Conservation (phyloP, 495 filamentous ascomycete genomes). For the Cryomyces minteri region DNA sequence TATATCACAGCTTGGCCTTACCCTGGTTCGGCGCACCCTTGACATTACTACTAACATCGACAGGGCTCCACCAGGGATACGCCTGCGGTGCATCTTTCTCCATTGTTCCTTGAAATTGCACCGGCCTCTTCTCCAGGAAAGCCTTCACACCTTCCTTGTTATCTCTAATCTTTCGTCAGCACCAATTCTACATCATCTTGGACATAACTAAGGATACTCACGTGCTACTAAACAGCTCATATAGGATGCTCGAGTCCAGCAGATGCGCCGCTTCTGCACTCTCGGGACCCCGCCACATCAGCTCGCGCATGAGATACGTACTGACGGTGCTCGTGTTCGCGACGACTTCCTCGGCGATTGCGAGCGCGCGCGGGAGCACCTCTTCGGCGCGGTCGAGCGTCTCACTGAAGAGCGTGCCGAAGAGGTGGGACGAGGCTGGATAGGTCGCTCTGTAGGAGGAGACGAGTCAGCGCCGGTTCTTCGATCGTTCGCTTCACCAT, state of each 20-base stretch:
- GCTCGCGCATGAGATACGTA: conserved; percentile 34
- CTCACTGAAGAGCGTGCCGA: conserved; percentile 37
- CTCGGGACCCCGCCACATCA: conserved; percentile 39
- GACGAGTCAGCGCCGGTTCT: too few species aligned
- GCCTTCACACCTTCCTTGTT: conserved; percentile 22
- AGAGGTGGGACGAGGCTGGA: conserved; percentile 22
- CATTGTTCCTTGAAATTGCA: conserved; percentile 33
- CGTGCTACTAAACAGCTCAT: conserved; percentile 29
- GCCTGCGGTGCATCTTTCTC: conserved; percentile 22
- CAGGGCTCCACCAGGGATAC: conserved; percentile 30
- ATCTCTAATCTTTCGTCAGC: conserved; percentile 9
- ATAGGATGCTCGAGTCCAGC: conserved; percentile 36
- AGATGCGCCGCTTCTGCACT: conserved; percentile 38
- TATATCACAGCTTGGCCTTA: conserved; percentile 17
- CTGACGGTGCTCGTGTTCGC: conserved; percentile 36
- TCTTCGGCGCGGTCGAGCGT: conserved; percentile 27
- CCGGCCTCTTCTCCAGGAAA: conserved; percentile 25
- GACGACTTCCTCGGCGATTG: conserved; percentile 37
- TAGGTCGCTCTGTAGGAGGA: too few species aligned
- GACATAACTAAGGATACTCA: conserved; percentile 6
- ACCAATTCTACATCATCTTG: not conserved
- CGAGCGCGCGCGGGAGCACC: conserved; percentile 35
- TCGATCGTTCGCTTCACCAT: too few species aligned
- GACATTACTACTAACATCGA: conserved; percentile 13
- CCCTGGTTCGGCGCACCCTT: conserved; percentile 6